phyloP scores from a whole-genome alignment of 768 basidiomycete genomes.

The Mycena haematopus region DNA sequence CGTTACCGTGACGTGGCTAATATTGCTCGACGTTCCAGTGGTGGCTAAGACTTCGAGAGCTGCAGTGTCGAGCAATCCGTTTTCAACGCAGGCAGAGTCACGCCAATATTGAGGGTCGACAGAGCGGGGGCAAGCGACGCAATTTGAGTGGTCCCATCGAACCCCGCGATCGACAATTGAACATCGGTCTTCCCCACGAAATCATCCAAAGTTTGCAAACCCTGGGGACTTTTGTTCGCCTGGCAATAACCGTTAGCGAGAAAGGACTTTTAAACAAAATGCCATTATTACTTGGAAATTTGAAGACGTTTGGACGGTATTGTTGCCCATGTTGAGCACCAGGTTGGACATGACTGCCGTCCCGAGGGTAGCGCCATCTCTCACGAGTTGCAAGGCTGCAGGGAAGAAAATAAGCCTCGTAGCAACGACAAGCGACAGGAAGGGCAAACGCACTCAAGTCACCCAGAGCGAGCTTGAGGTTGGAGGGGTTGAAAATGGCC shows the following conservation, averaged over 20 bases:
- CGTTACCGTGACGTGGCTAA: conserved; percentile 67
- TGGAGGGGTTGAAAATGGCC: conserved; percentile 71
- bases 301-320: conserved; percentile 57
- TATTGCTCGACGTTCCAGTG: conserved; percentile 66
- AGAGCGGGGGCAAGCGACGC: conserved; percentile 67
- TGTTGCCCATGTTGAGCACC: conserved; percentile 64
- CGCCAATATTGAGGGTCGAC: conserved; percentile 59
- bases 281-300: conserved; percentile 51
- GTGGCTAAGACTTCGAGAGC: conserved; percentile 67
- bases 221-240: conserved; percentile 67
- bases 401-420: background rate
- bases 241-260: conserved; percentile 37
- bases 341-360: conserved; percentile 68
- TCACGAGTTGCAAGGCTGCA: conserved; percentile 61
- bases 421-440: background rate
- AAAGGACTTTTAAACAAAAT: background rate
- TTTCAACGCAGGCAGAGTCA: conserved; percentile 65
- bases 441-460: conserved; percentile 60
- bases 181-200: conserved; percentile 72
- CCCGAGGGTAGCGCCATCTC: conserved; percentile 60
- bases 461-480: conserved; percentile 64
- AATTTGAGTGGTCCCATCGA: conserved; percentile 62
- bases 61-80: conserved; percentile 61
- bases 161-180: conserved; percentile 62
- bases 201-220: conserved; percentile 66